These are phyloP conservation scores for Ascosphaera aggregata DNA, from an alignment of 2,329 filamentous ascomycete species.

Conservation along the genomic window DNA sequence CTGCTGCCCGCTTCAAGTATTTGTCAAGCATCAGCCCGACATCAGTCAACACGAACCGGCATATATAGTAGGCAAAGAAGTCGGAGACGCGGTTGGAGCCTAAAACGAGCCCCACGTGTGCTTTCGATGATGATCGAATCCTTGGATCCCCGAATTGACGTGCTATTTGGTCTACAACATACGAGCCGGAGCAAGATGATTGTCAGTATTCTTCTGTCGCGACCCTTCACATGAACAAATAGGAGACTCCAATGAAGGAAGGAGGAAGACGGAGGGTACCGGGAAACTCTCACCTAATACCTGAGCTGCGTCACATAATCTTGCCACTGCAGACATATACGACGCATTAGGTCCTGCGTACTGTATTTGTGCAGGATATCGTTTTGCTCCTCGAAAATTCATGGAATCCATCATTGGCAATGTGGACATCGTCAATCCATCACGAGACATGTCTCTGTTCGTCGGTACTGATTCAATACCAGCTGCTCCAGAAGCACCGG, in stretches of 20 bases:
- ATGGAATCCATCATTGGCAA: constrained; percentile 47
- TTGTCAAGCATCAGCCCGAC: constrained; percentile 74
- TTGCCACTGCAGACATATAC: constrained; percentile 80
- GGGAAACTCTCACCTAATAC: constrained; percentile 47
- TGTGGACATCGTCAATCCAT: constrained; percentile 43
- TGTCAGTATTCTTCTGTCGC: neutral
- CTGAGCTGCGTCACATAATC: constrained; percentile 82
- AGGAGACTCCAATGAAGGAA: constrained; percentile 1
- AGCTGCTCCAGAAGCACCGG: constrained; percentile 28
- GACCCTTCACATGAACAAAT: constrained; percentile 1
- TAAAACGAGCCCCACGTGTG: constrained; percentile 83
- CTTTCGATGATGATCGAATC: constrained; percentile 72
- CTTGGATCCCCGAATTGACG: constrained; percentile 91
- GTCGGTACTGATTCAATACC: constrained; percentile 15
- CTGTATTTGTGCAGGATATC: constrained; percentile 42
- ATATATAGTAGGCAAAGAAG: constrained; percentile 94
- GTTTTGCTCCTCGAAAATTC: constrained; percentile 44
- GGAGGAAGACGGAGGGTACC: neutral
- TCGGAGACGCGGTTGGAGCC: constrained; percentile 85
- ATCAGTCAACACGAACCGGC: constrained; percentile 79
- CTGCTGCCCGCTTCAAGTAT: constrained; percentile 85
- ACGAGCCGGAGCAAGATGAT: constrained; percentile 5
- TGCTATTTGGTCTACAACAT: constrained; percentile 77
- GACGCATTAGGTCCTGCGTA: constrained; percentile 68
- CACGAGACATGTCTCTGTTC: constrained; percentile 25